A percentile compares a stretch with the other conserved stretches of the same genome.
These are phyloP conservation scores for Pythium volutum DNA, from an alignment of 352 stramenopile species.

Conservation along the genomic window DNA sequence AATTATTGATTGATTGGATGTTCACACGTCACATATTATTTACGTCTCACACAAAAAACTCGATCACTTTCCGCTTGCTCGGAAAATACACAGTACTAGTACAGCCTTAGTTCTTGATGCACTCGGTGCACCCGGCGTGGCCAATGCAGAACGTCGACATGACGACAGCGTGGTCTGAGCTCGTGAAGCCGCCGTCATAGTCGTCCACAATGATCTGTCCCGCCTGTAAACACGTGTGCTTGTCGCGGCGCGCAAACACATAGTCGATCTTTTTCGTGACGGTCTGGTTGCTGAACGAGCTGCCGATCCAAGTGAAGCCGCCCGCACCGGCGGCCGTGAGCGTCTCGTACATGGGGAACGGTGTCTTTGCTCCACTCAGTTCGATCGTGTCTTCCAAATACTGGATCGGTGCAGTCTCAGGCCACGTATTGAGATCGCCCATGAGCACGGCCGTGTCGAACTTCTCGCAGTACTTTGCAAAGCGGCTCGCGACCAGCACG, in stretches of 20 bases:
- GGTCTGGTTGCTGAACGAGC: conserved; percentile 38
- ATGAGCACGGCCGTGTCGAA: conserved; percentile 61
- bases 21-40: conserved; percentile 9
- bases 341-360: conserved; percentile 65
- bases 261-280: conserved; percentile 58
- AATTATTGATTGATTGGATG: no score
- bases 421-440: conserved; percentile 59
- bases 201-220: conserved; percentile 42
- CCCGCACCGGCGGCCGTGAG: conserved; percentile 37
- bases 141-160: conserved; percentile 65
- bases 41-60: no score
- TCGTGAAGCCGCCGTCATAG: conserved; percentile 42
- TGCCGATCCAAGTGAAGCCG: conserved; percentile 59
- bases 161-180: conserved; percentile 61
- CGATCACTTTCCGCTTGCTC: no score
- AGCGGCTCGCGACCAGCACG: conserved; percentile 52
- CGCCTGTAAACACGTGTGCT: conserved; percentile 39
- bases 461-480: conserved; percentile 44
- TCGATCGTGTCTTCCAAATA: conserved; percentile 35
- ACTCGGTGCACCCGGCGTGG: conserved; percentile 27
- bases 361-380: conserved; percentile 31
- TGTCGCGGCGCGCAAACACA: conserved; percentile 54
- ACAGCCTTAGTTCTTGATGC: conserved; percentile 8
- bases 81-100: no score
- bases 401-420: conserved; percentile 32